Evolutionary conservation across 1,284 basidiomycete species (phyloP).

Genomic region (Leucoagaricus sp.): DNA sequence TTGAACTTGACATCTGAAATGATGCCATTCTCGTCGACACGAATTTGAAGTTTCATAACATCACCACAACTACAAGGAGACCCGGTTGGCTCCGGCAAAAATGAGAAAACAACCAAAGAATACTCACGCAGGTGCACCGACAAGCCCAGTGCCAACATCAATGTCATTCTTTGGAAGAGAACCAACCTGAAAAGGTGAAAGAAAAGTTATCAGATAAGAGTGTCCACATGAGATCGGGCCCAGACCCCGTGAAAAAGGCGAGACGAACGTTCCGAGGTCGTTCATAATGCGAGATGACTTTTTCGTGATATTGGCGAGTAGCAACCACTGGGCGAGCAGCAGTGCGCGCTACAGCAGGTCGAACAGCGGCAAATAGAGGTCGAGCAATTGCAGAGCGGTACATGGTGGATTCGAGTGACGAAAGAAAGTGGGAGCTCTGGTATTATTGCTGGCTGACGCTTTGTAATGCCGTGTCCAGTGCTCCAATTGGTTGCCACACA

Average conservation of each 20-base stretch:
- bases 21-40: constrained; percentile 91
- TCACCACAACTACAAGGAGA: constrained; percentile 68
- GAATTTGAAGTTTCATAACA: constrained; percentile 99
- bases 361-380: constrained; percentile 47
- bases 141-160: constrained; percentile 96
- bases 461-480: constrained; percentile 9
- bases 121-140: constrained; percentile 96
- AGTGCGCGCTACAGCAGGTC: constrained; percentile 42
- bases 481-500: constrained; percentile 11
- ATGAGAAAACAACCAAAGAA: neutral
- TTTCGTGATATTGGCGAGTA: constrained; percentile 83
- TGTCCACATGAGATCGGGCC: constrained; percentile 20
- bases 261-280: constrained; percentile 83
- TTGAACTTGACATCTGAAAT: constrained; percentile 99
- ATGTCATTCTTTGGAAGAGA: constrained; percentile 90
- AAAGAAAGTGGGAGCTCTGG: constrained; percentile 13
- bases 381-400: constrained; percentile 62
- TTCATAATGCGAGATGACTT: constrained; percentile 96
- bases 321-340: constrained; percentile 45
- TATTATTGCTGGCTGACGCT: constrained; percentile 4
- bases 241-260: constrained; percentile 28
- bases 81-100: constrained; percentile 30
- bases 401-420: constrained; percentile 52
- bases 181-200: constrained; percentile 69
- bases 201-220: constrained; percentile 58